Evolutionary conservation across 139 green algal genomes (phyloP), one percentile per base, ranked within the genome.

Genomic region (Chlorella sp.): DNA sequence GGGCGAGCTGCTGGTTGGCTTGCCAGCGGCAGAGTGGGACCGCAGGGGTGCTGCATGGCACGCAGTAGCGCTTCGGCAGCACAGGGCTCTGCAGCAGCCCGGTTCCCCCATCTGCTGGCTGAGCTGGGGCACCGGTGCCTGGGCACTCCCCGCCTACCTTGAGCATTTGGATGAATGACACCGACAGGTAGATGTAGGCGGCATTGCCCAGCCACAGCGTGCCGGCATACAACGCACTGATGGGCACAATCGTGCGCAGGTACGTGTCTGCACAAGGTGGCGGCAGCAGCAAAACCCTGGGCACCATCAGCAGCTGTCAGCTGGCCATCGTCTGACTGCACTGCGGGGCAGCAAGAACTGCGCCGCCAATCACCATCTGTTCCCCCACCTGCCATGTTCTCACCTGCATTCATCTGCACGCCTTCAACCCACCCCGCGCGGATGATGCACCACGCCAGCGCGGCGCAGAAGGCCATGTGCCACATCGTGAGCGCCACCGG

Each of bases 111-210:
- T n/a, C n/a, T n/a, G n/a, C n/a, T n/a, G n/a, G n/a, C n/a, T n/a
- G n/a, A n/a, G n/a, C n/a, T n/a, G n/a, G n/a, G n/a, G n/a, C n/a
- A n/a, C n/a, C n/a, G n/a, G n/a, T n/a, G n/a, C n/a, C n/a, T n/a
- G n/a, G n/a, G n/a, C n/a, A n/a, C n/a, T n/a, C n/a, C n/a, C n/a
- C 6, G 44, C 44, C 0, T 51, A 72, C 94, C 88, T 99, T 99
- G 70, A 97, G 93, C 97, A 99, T 99, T 82, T 99, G 97, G 51
- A 99, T 98, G 92, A 99, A 99, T 12, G 96, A 97, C 0, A 99
- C 97, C 4, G 90, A 96, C 30, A 99, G 92, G 89, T 99, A 98
- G 1, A 99, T 87, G 94, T 99, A 99, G 0, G 97, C 90, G 0
- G 95, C 96, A 89, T 99, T 99, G 63, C 87, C 78, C 34, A 95